Evolutionary conservation across 2,329 filamentous ascomycete species (phyloP), one percentile per base, ranked within the genome.

Genomic region (Ascochyta pisi): DNA sequence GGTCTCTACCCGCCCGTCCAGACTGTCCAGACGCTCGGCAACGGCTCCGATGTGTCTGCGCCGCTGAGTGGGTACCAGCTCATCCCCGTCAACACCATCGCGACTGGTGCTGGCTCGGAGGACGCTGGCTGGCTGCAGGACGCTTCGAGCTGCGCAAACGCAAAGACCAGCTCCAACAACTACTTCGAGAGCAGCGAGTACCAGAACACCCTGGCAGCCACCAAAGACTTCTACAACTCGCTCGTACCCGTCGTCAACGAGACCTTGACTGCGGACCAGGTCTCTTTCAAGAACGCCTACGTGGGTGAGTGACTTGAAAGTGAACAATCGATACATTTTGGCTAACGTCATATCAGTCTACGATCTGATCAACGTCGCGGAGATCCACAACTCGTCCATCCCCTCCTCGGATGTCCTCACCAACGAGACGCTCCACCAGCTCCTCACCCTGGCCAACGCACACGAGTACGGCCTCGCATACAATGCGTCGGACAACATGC

Each of bases 401-500:
- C 81, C 84, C 37, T 68, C 70, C 24, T 82, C 83, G 3, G 70
- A 78, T 23, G 71, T 84, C 47, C 80, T 90, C 41, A 82, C 93
- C 58, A 88, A 86, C 42, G 65, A 79, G 34, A 83, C 83, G 24
- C 79, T 91, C 51, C 72, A 79, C 65, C 85, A 89, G 71, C 84
- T 95, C 53, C 83, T 84, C 65, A 83, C 84, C n/a, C 85, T 95
- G 29, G 92, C 93, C 64, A 87, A 93, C 72, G 79, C 81, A 55
- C 90, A 95, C 75, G 90, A 97, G 75, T 96, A 85, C 81, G 89
- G 88, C 68, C 86, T 95, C 13, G 91, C 91, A 49, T 96, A 89
- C 84, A 94, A 96, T 78, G 77, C 79, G 61, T 79, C 83, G 40
- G 77, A 78, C 73, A 40, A 75, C 60, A 74, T 75, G 52, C 78